These are phyloP conservation scores for Podaxis pistillaris DNA, from an alignment of 768 basidiomycete genomes.

Conservation along the genomic window DNA sequence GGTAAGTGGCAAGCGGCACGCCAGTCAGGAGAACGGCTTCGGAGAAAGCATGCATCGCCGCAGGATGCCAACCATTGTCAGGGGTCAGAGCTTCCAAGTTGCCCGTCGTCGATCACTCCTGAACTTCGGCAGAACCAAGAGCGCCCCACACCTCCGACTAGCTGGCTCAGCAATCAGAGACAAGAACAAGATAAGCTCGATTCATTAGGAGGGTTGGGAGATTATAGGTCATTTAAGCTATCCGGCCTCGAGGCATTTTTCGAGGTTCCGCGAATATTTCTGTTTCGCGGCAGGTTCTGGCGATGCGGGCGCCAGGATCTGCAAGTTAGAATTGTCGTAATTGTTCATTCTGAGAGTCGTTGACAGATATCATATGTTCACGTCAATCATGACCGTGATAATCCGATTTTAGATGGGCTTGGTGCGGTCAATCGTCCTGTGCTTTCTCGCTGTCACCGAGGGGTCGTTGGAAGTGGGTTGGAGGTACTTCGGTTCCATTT, in stretches of 20 bases:
- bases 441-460: not conserved
- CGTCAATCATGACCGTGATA: no score
- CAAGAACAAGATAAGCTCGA: not conserved
- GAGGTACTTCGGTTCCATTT: not conserved
- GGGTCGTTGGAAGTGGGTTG: not conserved
- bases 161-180: not conserved
- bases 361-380: no score
- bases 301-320: no score
- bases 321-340: no score
- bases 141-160: not conserved
- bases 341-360: no score
- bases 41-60: not conserved
- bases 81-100: not conserved
- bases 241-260: slow-evolving; percentile 4
- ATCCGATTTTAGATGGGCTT: no score
- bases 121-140: not conserved
- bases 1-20: not conserved
- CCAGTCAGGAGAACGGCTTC: not conserved
- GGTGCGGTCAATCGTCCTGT: not conserved
- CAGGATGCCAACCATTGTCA: not conserved
- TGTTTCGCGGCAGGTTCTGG: not conserved
- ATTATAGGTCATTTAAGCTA: not conserved
- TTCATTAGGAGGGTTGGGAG: not conserved
- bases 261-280: slow-evolving; percentile 1
- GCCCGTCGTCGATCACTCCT: not conserved